A percentile compares a stretch with the other conserved stretches of the same genome.
Evolutionary conservation across 73 alveolate genomes (phyloP).

Genomic region (Tetrahymena malaccensis): DNA sequence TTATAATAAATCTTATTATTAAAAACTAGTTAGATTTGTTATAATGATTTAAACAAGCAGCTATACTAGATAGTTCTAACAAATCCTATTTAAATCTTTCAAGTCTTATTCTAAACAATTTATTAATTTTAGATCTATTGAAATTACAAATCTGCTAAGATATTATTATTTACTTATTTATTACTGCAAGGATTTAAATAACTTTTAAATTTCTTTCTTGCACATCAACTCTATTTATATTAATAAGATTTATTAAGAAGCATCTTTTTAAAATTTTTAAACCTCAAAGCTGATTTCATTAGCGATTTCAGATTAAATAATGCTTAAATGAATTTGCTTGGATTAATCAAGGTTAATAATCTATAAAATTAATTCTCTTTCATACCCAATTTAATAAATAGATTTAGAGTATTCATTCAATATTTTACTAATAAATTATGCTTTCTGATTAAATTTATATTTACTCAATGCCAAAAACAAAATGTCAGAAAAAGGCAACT

Average conservation of each 20-base stretch:
- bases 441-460: too few relatives aligned
- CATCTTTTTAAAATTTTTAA: background rate
- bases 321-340: too few relatives aligned
- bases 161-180: too few relatives aligned
- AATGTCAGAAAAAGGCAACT: background rate
- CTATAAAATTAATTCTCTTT: background rate
- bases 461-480: background rate
- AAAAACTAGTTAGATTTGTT: background rate
- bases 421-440: background rate
- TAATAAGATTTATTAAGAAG: background rate
- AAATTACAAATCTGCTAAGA: background rate
- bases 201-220: background rate
- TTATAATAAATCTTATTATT: too few relatives aligned
- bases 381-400: background rate
- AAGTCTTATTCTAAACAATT: too few relatives aligned
- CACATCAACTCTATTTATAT: too few relatives aligned
- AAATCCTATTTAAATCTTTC: background rate
- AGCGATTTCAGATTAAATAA: too few relatives aligned
- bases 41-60: background rate
- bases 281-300: background rate
- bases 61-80: background rate
- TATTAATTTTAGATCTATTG: background rate
- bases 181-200: too few relatives aligned
- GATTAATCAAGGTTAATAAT: background rate
- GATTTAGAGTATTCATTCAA: background rate